Evolutionary conservation across 192 early-diverging fungal species (phyloP).

Genomic region (Gonapodya prolifera): DNA sequence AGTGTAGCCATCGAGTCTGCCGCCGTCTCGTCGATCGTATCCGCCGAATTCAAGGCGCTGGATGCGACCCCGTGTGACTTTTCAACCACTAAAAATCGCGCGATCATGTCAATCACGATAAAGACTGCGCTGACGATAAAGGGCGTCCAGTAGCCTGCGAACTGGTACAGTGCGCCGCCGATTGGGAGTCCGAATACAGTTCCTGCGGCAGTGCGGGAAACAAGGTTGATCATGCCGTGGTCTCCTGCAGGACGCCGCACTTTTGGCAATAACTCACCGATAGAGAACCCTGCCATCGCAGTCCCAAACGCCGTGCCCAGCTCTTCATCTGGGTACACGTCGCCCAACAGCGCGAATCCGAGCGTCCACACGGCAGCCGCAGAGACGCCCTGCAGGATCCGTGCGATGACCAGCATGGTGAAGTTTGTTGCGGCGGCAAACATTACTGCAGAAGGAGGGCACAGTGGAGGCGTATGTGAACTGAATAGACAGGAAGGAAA

Average conservation of each 20-base stretch:
- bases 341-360: neutral
- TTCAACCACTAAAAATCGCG: conserved; percentile 46
- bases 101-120: conserved; percentile 42
- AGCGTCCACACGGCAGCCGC: conserved; percentile 55
- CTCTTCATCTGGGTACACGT: neutral
- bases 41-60: neutral
- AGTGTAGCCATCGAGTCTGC: neutral
- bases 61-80: neutral
- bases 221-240: neutral
- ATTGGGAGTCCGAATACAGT: conserved; percentile 51
- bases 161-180: conserved; percentile 50
- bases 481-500: too few species aligned
- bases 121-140: conserved; percentile 56
- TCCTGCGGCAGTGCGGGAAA: neutral
- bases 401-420: conserved; percentile 50
- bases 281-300: conserved; percentile 46
- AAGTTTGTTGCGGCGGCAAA: conserved; percentile 53
- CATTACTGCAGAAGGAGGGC: conserved; percentile 44
- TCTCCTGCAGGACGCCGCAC: too few species aligned
- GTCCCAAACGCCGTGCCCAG: conserved; percentile 11
- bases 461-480: conserved; percentile 10
- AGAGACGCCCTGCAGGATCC: conserved; percentile 57
- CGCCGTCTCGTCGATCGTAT: neutral
- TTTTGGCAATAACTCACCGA: conserved; percentile 26
- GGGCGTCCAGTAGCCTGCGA: conserved; percentile 51